These are phyloP conservation scores for Chaetomiaceae sp. DNA, from an alignment of 2,329 filamentous ascomycete species.

Conservation along the genomic window DNA sequence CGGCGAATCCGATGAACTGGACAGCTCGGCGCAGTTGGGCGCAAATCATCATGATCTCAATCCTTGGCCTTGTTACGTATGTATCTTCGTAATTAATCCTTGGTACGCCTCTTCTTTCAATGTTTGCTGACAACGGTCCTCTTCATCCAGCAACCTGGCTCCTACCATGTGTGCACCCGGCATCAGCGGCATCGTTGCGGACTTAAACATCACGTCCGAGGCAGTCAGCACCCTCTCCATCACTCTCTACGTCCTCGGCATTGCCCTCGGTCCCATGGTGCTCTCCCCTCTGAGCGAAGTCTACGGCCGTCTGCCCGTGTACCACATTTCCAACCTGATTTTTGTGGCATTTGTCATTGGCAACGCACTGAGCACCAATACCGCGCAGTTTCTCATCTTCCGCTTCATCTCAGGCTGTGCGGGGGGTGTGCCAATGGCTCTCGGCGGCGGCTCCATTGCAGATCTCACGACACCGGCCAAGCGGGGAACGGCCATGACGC, in stretches of 20 bases:
- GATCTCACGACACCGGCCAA: background rate
- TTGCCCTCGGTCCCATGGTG: constrained; percentile 6
- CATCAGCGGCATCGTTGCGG: background rate
- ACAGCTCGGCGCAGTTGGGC: background rate
- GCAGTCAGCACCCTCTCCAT: constrained; percentile 43
- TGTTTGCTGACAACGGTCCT: background rate
- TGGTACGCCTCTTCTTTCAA: background rate
- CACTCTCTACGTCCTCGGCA: constrained; percentile 37
- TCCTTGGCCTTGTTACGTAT: background rate
- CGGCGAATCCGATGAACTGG: background rate
- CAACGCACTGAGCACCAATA: constrained; percentile 54
- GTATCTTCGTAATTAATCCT: background rate
- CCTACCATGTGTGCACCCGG: background rate
- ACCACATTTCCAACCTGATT: constrained; percentile 34
- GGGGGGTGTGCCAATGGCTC: constrained; percentile 1
- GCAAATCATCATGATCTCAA: background rate
- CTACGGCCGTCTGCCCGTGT: constrained; percentile 21
- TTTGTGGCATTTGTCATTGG: constrained; percentile 62
- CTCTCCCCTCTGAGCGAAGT: background rate
- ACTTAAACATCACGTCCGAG: constrained; percentile 24
- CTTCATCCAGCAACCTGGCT: background rate
- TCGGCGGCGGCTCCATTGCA: constrained; percentile 6
- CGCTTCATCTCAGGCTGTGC: constrained; percentile 18
- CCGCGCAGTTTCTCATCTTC: constrained; percentile 41
- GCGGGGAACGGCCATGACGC: background rate